Evolutionary conservation across 1,139 yeast species (phyloP).

Genomic region (Candida tetrigidarum): DNA sequence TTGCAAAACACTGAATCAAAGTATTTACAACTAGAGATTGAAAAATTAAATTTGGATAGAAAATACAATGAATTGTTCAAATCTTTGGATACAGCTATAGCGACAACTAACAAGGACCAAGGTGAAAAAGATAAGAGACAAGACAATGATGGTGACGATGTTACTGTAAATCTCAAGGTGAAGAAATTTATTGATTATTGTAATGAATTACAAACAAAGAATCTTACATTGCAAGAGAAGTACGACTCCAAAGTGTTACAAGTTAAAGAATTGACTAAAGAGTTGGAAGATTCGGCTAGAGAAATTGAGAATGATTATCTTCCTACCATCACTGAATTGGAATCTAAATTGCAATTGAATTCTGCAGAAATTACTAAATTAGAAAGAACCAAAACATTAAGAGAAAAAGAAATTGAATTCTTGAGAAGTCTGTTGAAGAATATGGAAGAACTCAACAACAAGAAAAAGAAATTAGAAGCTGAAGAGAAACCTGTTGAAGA

Average conservation of each 20-base stretch:
- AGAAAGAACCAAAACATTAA: slow-evolving; percentile 56
- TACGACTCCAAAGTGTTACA: slow-evolving; percentile 22
- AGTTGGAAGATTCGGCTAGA: slow-evolving; percentile 18
- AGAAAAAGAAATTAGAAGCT: slow-evolving; percentile 22
- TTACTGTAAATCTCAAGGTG: slow-evolving; percentile 25
- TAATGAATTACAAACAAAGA: slow-evolving; percentile 41
- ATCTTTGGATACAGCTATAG: slow-evolving; percentile 31
- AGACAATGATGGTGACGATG: slow-evolving; percentile 10
- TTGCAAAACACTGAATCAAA: slow-evolving; percentile 51
- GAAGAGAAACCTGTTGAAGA: slow-evolving; percentile 17
- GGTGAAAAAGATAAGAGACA: no score
- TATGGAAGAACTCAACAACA: slow-evolving; percentile 31
- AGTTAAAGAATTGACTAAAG: slow-evolving; percentile 25
- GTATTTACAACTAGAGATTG: slow-evolving; percentile 55
- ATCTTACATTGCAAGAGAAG: slow-evolving; percentile 42
- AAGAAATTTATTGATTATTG: slow-evolving; percentile 35
- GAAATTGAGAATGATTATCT: slow-evolving; percentile 20
- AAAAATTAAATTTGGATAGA: slow-evolving; percentile 50
- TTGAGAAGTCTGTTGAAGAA: slow-evolving; percentile 50
- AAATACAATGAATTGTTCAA: slow-evolving; percentile 40
- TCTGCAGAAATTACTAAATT: slow-evolving; percentile 42
- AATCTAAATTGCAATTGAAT: slow-evolving; percentile 19
- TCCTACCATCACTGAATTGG: slow-evolving; percentile 22
- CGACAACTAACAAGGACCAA: slow-evolving; percentile 9
- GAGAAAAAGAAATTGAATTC: slow-evolving; percentile 64